phyloP scores from a whole-genome alignment of 805 yeast genomes.

The Candida nanaspora region DNA sequence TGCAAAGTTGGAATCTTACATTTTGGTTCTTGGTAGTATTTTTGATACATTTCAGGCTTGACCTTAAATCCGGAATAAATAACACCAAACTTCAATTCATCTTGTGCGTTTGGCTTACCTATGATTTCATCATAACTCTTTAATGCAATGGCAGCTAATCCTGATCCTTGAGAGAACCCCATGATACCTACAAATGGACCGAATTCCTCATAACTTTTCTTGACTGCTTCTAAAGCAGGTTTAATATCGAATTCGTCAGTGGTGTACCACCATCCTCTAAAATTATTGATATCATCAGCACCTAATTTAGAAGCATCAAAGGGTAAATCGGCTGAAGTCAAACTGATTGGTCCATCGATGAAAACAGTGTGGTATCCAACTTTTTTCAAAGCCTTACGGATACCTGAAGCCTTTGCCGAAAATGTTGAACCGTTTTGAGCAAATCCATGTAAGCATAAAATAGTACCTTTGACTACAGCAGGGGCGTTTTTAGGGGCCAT shows the following conservation, averaged over 20 bases:
- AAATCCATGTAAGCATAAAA: constrained; percentile 88
- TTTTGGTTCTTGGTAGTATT: constrained; percentile 19
- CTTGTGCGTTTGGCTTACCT: constrained; percentile 33
- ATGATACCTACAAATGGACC: constrained; percentile 85
- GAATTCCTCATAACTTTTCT: constrained; percentile 40
- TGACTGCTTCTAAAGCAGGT: constrained; percentile 44
- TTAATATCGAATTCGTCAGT: constrained; percentile 25
- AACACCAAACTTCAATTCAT: constrained; percentile 60
- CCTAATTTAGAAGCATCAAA: constrained; percentile 44
- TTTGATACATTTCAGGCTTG: constrained; percentile 19
- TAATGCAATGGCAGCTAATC: constrained; percentile 65
- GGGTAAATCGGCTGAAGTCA: constrained; percentile 69
- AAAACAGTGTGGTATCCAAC: constrained; percentile 66
- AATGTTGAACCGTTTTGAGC: constrained; percentile 79
- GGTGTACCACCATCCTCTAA: constrained; percentile 72
- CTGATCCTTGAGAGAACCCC: constrained; percentile 96
- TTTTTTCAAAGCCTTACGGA: constrained; percentile 64
- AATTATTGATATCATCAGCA: constrained; percentile 37
- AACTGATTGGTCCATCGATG: constrained; percentile 67
- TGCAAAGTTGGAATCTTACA: constrained; percentile 47
- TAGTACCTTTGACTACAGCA: constrained; percentile 30
- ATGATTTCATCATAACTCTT: constrained; percentile 50
- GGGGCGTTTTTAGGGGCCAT: constrained; percentile 16
- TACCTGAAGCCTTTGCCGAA: constrained; percentile 83
- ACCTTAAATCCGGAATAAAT: constrained; percentile 58